A percentile compares a stretch with the other conserved stretches of the same genome.
Evolutionary conservation across 495 filamentous ascomycete genomes (phyloP).

Genomic region (Tuber borchii): DNA sequence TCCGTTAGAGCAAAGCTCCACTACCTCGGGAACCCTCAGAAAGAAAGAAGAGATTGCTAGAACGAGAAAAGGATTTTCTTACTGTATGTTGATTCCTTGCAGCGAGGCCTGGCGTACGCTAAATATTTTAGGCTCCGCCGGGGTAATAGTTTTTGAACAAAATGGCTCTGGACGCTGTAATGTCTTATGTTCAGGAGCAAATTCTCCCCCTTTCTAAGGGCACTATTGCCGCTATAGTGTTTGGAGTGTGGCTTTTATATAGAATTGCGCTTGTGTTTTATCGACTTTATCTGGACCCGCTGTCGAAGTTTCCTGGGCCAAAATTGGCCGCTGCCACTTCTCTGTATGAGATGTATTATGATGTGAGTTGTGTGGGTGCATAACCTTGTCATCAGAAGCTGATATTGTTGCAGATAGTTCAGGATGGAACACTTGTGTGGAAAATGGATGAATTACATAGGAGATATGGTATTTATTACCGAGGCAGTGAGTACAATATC

Average conservation of each 20-base stretch:
- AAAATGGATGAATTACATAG: slow-evolving; percentile 20
- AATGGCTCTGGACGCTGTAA: background rate
- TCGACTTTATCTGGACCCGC: slow-evolving; percentile 37
- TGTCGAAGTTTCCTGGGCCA: slow-evolving; percentile 42
- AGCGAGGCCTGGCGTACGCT: background rate
- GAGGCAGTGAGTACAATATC: background rate
- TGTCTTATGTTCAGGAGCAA: background rate
- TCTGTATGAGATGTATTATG: slow-evolving; percentile 37
- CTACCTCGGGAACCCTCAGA: background rate
- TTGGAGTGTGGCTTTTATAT: slow-evolving; percentile 16
- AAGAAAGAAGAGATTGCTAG: background rate
- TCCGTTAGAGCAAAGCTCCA: background rate
- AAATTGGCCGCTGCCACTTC: slow-evolving; percentile 37
- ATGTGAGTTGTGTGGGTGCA: slow-evolving; percentile 9
- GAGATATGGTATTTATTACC: slow-evolving; percentile 8
- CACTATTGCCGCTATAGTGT: background rate
- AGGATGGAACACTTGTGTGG: slow-evolving; percentile 4
- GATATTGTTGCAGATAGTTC: slow-evolving; percentile 1
- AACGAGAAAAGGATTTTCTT: background rate
- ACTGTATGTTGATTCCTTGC: background rate
- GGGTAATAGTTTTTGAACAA: background rate
- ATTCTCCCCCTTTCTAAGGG: background rate
- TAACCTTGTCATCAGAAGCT: background rate
- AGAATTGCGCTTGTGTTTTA: slow-evolving; percentile 26
- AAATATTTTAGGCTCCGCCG: background rate